A percentile compares a stretch with the other conserved stretches of the same genome.
phyloP scores from a whole-genome alignment of 192 early-diverging fungal species.

The Thoreauomyces humboldtii region DNA sequence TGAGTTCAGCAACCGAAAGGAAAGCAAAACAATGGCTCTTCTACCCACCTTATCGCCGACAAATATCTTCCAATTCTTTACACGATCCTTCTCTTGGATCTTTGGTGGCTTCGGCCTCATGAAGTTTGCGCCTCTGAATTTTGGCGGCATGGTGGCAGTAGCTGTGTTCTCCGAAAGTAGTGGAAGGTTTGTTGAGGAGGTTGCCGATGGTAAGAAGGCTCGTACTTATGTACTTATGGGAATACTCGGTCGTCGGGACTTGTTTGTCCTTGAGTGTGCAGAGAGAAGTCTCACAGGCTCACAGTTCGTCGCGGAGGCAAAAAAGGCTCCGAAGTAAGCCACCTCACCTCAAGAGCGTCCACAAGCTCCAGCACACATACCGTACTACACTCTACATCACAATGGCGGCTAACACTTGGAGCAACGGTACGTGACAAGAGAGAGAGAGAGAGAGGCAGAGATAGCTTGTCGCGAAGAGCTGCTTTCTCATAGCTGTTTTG shows the following conservation, averaged over 20 bases:
- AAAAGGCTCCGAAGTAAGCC: too few species aligned
- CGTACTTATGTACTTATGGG: too few species aligned
- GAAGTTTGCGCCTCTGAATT: slow-evolving; percentile 28
- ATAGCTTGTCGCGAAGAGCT: neutral
- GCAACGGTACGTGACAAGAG: neutral
- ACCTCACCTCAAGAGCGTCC: too few species aligned
- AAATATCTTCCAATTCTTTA: slow-evolving; percentile 61
- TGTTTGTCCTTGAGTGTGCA: too few species aligned
- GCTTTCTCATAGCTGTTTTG: neutral
- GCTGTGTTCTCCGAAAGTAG: neutral
- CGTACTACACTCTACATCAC: too few species aligned
- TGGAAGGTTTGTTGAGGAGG: neutral
- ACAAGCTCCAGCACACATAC: too few species aligned
- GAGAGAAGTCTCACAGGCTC: too few species aligned
- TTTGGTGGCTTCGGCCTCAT: slow-evolving; percentile 21
- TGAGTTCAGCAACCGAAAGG: neutral
- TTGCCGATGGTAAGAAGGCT: too few species aligned
- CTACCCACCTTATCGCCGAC: slow-evolving; percentile 51
- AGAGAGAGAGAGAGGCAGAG: neutral
- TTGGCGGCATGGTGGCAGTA: slow-evolving; percentile 2
- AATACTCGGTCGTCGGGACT: too few species aligned
- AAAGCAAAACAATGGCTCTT: too few species aligned
- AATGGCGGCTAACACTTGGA: too few species aligned
- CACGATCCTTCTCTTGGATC: slow-evolving; percentile 33
- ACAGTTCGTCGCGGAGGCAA: too few species aligned